A percentile compares a stretch with the other conserved stretches of the same genome.
Conservation (phyloP, 1,139 yeast species). For the Yueomyces sp. region DNA sequence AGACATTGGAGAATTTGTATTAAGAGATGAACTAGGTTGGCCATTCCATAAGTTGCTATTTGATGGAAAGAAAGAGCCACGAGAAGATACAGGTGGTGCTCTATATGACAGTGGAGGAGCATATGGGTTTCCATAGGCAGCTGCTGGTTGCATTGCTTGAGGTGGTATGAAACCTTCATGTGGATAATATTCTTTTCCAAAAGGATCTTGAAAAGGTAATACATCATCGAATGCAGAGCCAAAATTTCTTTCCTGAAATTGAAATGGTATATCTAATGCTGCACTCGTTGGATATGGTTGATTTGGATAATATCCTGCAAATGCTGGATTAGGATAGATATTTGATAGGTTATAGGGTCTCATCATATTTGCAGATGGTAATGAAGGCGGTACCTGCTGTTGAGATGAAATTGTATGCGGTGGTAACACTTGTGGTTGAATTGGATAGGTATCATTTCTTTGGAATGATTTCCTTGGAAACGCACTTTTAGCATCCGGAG, state of each 20-base stretch:
- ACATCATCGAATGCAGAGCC: constrained; percentile 6
- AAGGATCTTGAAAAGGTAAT: constrained; percentile 4
- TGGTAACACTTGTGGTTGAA: constrained; percentile 7
- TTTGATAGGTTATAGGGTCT: neutral
- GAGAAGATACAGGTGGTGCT: neutral
- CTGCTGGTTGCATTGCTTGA: constrained; percentile 9
- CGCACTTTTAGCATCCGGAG: too few relatives aligned
- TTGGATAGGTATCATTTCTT: too few relatives aligned
- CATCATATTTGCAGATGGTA: neutral
- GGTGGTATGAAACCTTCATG: constrained; percentile 11
- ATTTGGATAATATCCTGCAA: neutral
- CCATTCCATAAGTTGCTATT: too few relatives aligned
- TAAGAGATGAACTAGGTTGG: too few relatives aligned
- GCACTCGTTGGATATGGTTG: neutral
- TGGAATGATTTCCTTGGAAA: too few relatives aligned
- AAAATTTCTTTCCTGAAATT: constrained; percentile 1
- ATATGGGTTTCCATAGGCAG: constrained; percentile 9
- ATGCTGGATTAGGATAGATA: neutral
- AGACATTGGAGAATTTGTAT: too few relatives aligned
- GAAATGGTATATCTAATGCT: constrained; percentile 1
- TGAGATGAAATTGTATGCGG: neutral
- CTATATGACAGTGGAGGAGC: constrained; percentile 16
- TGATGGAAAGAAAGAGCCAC: too few relatives aligned
- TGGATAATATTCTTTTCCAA: constrained; percentile 8
- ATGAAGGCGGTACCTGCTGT: neutral